Base-by-base conservation (phyloP, 1,284 basidiomycete species). In the Chiua sp. region DNA sequence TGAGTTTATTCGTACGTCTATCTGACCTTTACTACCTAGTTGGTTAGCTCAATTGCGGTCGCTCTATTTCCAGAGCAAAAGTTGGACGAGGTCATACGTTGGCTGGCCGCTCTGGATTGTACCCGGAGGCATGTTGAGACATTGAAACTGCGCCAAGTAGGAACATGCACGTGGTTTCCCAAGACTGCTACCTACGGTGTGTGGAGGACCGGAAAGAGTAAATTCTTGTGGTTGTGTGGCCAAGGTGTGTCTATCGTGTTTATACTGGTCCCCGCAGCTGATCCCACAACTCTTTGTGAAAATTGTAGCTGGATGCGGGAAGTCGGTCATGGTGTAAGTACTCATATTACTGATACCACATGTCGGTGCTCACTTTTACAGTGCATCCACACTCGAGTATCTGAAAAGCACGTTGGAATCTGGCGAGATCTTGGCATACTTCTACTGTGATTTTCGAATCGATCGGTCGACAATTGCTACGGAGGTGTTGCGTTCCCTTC, bases 371-470 rank as follows among this genome's bases (percentile, higher is more conserved):
- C 23, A 49, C 37, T 39, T 13, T 15, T 30, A 13, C 28, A 55
- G 54, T 39, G 22, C 54, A 13, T 55, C 54, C 3, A 55, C 26
- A 2, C 48, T 55, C 23, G 54, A 49, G 13, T 3, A 49, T 18
- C 13, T 49, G 11, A 39, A 20, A 16, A 37, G 10, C 12, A 55
- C 47, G 3, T 12, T 30, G 37, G n/a, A 32, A 42, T 26, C 39
- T 18, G 15, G 28, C 39, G 47, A 55, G 32, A 10, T 12, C 20
- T 7, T 49, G 3, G 20, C 42, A 18, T 55, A 49, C 22, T 55
- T 55, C 54, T 55, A 55, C 23, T 55, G 54, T 7, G 54, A 55
- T 23, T 49, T 55, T 15, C 20, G 18, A 23, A 22, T 32, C 3
- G 50, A 51, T 16, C 50, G 33, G 33, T 51, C 33, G 13, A 51